phyloP scores from a whole-genome alignment of 2,329 filamentous ascomycete genomes.

The Dothideomycetes sp. region DNA sequence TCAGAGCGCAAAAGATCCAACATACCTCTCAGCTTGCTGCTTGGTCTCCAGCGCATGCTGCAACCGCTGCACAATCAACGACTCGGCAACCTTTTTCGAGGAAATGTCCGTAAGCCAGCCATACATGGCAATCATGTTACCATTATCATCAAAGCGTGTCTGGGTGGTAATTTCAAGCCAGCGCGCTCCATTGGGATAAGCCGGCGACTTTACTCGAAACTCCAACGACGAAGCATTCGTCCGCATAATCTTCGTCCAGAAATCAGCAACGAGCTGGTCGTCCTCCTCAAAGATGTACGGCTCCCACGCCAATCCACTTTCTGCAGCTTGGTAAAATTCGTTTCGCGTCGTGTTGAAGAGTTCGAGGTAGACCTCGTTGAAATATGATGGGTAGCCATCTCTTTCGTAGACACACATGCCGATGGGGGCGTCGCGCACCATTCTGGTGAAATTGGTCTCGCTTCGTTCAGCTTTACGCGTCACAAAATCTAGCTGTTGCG shows the following conservation, averaged over 20 bases:
- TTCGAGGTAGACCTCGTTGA: constrained; percentile 3
- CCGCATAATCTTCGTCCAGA: too few species aligned
- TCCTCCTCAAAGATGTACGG: constrained; percentile 2
- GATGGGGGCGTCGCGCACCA: constrained; percentile 5
- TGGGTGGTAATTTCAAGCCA: constrained; percentile 3
- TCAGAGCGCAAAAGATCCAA: too few species aligned
- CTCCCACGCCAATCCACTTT: constrained; percentile 1
- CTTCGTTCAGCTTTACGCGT: constrained; percentile 1
- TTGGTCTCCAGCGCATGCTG: constrained; percentile 26
- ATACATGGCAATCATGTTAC: background rate
- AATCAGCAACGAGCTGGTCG: background rate
- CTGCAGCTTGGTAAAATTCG: background rate
- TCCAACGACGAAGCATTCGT: constrained; percentile 2
- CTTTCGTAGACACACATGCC: constrained; percentile 3
- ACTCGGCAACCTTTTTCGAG: constrained; percentile 1
- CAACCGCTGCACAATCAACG: constrained; percentile 14
- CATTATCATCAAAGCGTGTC: background rate
- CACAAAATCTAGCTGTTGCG: background rate
- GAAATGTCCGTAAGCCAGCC: constrained; percentile 1
- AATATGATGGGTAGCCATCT: background rate
- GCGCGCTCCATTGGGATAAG: too few species aligned
- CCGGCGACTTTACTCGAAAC: constrained; percentile 4
- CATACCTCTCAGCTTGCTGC: constrained; percentile 16
- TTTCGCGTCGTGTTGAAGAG: constrained; percentile 1
- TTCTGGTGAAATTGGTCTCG: constrained; percentile 3